Evolutionary conservation across 2,329 filamentous ascomycete genomes (phyloP).

Genomic region (Ophioceras dolichostomum): DNA sequence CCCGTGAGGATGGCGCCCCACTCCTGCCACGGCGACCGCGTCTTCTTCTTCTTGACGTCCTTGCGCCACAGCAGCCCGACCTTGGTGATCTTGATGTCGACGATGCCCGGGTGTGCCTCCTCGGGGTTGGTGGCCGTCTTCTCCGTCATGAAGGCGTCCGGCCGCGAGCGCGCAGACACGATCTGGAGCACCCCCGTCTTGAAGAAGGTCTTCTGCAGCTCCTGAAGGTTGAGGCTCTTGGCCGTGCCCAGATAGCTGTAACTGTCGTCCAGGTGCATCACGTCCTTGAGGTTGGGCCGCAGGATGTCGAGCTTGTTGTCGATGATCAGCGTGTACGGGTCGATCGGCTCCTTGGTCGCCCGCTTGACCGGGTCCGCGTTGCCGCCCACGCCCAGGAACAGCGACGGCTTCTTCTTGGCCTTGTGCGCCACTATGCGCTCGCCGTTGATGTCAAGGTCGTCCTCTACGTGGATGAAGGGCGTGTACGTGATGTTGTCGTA

Average conservation of each 20-base stretch:
- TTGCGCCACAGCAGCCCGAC: conserved; percentile 93
- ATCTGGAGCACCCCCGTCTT: conserved; percentile 90
- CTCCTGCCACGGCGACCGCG: conserved; percentile 94
- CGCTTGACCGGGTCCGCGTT: conserved; percentile 53
- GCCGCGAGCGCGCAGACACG: conserved; percentile 82
- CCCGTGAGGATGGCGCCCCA: conserved; percentile 95
- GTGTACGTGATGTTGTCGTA: conserved; percentile 99
- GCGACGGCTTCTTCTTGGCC: conserved; percentile 48
- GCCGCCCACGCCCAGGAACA: conserved; percentile 47
- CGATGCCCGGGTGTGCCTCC: conserved; percentile 80
- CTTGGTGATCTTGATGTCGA: conserved; percentile 96
- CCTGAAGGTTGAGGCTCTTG: conserved; percentile 62
- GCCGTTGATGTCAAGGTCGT: conserved; percentile 70
- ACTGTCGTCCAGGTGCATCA: conserved; percentile 82
- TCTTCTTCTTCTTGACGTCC: conserved; percentile 84
- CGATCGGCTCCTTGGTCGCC: conserved; percentile 70
- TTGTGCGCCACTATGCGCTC: conserved; percentile 62
- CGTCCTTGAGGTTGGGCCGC: conserved; percentile 78
- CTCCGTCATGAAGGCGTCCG: conserved; percentile 89
- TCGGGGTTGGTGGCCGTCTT: conserved; percentile 74
- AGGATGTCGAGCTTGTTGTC: conserved; percentile 77
- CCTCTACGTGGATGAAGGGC: conserved; percentile 94
- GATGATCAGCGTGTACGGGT: conserved; percentile 89
- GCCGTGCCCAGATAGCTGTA: conserved; percentile 79
- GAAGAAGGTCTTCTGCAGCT: conserved; percentile 80